These are phyloP conservation scores for Gorgonomyces haynaldii DNA, from an alignment of 192 early-diverging fungal species.

Conservation along the genomic window DNA sequence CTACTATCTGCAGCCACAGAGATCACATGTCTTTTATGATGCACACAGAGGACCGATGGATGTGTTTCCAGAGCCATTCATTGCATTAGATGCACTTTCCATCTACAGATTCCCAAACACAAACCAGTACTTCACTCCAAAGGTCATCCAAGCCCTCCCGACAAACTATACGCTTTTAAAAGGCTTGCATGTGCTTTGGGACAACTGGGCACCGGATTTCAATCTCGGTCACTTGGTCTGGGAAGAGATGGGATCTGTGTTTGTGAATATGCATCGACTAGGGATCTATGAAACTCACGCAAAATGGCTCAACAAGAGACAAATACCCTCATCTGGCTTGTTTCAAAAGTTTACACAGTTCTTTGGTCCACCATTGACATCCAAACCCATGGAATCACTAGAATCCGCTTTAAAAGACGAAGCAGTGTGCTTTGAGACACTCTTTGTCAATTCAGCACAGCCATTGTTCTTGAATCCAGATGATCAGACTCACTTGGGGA, in stretches of 20 bases:
- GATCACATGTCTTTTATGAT: neutral
- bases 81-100: neutral
- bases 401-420: constrained; percentile 8
- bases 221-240: constrained; percentile 23
- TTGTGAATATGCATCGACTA: constrained; percentile 16
- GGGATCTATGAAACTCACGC: constrained; percentile 1
- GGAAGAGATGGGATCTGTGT: constrained; percentile 20
- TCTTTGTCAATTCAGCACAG: constrained; percentile 14
- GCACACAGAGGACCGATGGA: neutral
- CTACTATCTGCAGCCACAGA: constrained; percentile 5
- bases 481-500: constrained; percentile 10
- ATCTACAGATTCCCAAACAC: constrained; percentile 6
- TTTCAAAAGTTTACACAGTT: constrained; percentile 11
- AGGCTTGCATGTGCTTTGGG: constrained; percentile 11
- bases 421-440: constrained; percentile 13
- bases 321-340: too few species aligned
- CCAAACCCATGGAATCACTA: constrained; percentile 7
- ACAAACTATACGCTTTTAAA: too few species aligned
- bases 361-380: constrained; percentile 10
- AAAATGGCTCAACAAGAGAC: constrained; percentile 1
- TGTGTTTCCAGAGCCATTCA: constrained; percentile 7
- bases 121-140: constrained; percentile 6
- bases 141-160: neutral
- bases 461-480: constrained; percentile 12
- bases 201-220: constrained; percentile 16